A percentile compares a stretch with the other conserved stretches of the same genome.
Conservation (phyloP, 306 rosid species). For the Casuarina cunninghamiana region DNA sequence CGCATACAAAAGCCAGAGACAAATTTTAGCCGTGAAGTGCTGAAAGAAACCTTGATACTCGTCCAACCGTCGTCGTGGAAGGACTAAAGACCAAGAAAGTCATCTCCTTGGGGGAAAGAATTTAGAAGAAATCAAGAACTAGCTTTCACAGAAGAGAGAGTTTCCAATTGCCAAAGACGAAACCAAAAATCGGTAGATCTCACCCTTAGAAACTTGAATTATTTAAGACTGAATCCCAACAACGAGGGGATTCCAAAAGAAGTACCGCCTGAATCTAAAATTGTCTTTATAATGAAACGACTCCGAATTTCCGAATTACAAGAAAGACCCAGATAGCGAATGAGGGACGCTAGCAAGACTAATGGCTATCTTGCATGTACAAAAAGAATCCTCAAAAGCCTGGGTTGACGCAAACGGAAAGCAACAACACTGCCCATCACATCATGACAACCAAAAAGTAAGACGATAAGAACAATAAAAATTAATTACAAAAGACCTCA, state of each 20-base stretch:
- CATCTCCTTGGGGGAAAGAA: constrained; percentile 8
- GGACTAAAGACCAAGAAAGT: not conserved
- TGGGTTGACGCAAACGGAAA: constrained; percentile 8
- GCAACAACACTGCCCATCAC: not conserved
- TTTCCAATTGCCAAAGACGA: not conserved
- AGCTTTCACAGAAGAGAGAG: not conserved
- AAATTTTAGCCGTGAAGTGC: not conserved
- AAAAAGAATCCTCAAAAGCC: constrained; percentile 13
- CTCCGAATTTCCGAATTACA: constrained; percentile 13
- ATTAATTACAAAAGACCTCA: too few species aligned
- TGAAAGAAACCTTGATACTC: constrained; percentile 15
- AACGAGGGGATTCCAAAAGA: not conserved
- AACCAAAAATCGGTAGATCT: not conserved
- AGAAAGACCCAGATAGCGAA: constrained; percentile 21
- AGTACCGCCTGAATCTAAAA: not conserved
- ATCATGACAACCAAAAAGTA: constrained; percentile 8
- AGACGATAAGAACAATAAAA: too few species aligned
- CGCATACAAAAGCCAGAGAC: not conserved
- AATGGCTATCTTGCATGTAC: not conserved
- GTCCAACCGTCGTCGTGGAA: not conserved
- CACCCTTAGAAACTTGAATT: not conserved
- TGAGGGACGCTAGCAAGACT: not conserved
- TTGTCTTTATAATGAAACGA: not conserved
- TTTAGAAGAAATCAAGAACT: constrained; percentile 3
- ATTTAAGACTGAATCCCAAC: not conserved